Conservation (phyloP, 768 basidiomycete species). For the Cyclocybe aegerita region DNA sequence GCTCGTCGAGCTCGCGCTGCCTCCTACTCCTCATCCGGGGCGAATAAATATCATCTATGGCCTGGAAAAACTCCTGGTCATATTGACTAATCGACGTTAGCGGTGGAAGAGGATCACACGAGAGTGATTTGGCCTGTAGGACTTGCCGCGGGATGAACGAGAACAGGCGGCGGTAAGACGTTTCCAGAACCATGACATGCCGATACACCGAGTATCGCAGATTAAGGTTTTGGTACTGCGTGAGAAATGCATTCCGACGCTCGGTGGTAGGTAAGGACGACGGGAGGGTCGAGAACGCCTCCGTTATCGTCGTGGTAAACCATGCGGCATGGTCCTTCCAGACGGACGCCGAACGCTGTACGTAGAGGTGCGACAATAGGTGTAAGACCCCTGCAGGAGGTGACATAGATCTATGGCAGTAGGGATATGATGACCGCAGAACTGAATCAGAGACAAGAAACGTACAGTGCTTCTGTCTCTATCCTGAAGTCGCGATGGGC, state of each 20-base stretch:
- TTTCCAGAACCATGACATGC: conserved; percentile 75
- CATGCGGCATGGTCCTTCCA: conserved; percentile 83
- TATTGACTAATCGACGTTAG: conserved; percentile 57
- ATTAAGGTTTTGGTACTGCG: conserved; percentile 37
- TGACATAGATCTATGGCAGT: conserved; percentile 31
- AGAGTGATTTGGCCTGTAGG: conserved; percentile 52
- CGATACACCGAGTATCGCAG: conserved; percentile 62
- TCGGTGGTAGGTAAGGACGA: conserved; percentile 33
- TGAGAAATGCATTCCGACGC: conserved; percentile 30
- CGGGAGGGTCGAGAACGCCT: conserved; percentile 39
- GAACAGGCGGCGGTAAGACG: conserved; percentile 56
- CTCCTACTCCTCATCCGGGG: conserved; percentile 36
- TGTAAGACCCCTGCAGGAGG: conserved; percentile 56
- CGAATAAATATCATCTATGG: conserved; percentile 52
- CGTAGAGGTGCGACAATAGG: conserved; percentile 87
- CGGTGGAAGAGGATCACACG: conserved; percentile 90
- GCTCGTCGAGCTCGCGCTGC: conserved; percentile 45
- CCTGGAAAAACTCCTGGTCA: conserved; percentile 72
- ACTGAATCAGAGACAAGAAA: conserved; percentile 4
- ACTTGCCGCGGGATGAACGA: conserved; percentile 70
- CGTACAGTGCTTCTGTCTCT: conserved; percentile 65
- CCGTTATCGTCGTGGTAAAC: conserved; percentile 60
- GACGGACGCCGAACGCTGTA: conserved; percentile 66
- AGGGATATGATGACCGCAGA: neutral
- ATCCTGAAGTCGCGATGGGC: conserved; percentile 67